These are phyloP conservation scores for Stropharia rugosoannulata DNA, from an alignment of 768 basidiomycete genomes.

Conservation along the genomic window DNA sequence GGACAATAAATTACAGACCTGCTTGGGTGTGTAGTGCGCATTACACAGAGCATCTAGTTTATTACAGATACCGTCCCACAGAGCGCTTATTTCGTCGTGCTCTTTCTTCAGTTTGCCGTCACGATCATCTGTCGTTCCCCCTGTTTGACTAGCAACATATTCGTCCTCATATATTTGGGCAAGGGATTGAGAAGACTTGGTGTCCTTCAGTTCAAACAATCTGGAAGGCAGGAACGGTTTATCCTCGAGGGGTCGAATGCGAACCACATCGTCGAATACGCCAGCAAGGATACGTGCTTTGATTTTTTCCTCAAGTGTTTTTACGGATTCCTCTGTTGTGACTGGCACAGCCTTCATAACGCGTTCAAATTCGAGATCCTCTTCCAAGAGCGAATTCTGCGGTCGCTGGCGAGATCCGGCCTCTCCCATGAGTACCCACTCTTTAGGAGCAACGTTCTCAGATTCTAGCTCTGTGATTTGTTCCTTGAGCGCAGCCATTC, in stretches of 20 bases:
- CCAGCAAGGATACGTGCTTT: slow-evolving; percentile 84
- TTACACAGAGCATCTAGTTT: slow-evolving; percentile 95
- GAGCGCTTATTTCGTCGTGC: slow-evolving; percentile 79
- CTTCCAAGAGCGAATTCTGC: slow-evolving; percentile 87
- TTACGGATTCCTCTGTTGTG: slow-evolving; percentile 85
- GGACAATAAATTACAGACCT: slow-evolving; percentile 47
- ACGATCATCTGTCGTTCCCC: slow-evolving; percentile 65
- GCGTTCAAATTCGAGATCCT: slow-evolving; percentile 94
- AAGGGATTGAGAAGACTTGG: slow-evolving; percentile 83
- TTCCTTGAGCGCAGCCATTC: slow-evolving; percentile 68
- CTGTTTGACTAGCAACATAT: slow-evolving; percentile 67
- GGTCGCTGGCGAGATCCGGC: slow-evolving; percentile 81
- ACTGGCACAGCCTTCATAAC: slow-evolving; percentile 84
- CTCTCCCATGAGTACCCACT: slow-evolving; percentile 94
- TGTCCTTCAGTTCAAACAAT: slow-evolving; percentile 85
- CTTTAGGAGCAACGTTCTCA: slow-evolving; percentile 85
- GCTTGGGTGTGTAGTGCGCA: slow-evolving; percentile 93
- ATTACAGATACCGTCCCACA: slow-evolving; percentile 83
- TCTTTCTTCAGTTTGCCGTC: slow-evolving; percentile 89
- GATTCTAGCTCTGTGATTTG: slow-evolving; percentile 83
- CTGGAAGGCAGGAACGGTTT: slow-evolving; percentile 91
- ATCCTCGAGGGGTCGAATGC: slow-evolving; percentile 74
- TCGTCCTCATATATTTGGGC: slow-evolving; percentile 97
- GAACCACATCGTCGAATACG: slow-evolving; percentile 89
- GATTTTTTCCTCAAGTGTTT: slow-evolving; percentile 84